Evolutionary conservation across 371 early-diverging fungal species (phyloP).

Genomic region (Scutellospora calospora): DNA sequence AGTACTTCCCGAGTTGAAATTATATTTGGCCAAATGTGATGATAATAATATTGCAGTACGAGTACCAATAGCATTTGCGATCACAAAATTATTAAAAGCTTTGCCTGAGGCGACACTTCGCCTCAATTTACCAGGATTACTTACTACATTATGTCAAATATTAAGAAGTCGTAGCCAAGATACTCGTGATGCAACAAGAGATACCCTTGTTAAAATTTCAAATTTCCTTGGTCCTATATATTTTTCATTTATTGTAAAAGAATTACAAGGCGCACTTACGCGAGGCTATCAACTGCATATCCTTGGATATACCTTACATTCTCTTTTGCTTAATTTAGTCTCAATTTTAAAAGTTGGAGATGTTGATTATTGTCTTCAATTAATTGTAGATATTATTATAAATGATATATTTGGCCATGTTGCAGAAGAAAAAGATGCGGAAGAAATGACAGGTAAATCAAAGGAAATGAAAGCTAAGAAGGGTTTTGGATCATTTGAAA

Average conservation of each 20-base stretch:
- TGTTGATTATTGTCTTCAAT: conserved; percentile 81
- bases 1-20: conserved; percentile 84
- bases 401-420: conserved; percentile 92
- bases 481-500: conserved; percentile 85
- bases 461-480: conserved; percentile 87
- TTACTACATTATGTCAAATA: conserved; percentile 87
- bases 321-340: conserved; percentile 73
- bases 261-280: conserved; percentile 79
- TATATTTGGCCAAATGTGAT: conserved; percentile 69
- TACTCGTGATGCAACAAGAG: conserved; percentile 86
- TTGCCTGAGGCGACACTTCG: conserved; percentile 81
- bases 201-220: conserved; percentile 86
- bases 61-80: conserved; percentile 88
- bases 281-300: conserved; percentile 94
- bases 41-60: conserved; percentile 81
- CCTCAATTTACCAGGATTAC: conserved; percentile 82
- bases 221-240: conserved; percentile 85
- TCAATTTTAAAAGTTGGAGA: conserved; percentile 71
- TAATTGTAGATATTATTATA: conserved; percentile 75
- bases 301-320: conserved; percentile 89
- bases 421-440: conserved; percentile 89
- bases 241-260: conserved; percentile 87
- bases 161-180: conserved; percentile 85
- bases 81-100: conserved; percentile 80
- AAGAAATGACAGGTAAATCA: conserved; percentile 88